Conservation (phyloP, 306 rosid genomes). For the Trichosanthes cucumerina region DNA sequence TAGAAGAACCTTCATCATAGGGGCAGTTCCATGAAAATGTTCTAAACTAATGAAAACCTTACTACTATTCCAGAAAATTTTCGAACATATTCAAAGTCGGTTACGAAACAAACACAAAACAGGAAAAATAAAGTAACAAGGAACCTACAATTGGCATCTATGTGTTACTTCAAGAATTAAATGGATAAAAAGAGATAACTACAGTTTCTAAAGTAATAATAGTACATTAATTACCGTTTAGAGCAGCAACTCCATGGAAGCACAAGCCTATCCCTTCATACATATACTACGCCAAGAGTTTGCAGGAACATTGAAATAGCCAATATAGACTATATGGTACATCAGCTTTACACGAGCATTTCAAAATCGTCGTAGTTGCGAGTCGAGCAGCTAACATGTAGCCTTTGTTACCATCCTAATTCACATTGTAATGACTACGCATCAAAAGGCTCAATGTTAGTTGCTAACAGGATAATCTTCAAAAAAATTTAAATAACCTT, state of each 20-base stretch:
- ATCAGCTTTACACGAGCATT: constrained; percentile 3
- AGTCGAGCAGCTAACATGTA: not conserved
- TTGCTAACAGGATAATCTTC: not conserved
- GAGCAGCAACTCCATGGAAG: not conserved
- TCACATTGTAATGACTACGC: not conserved
- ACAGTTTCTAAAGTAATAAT: not conserved
- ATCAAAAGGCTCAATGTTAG: constrained; percentile 5
- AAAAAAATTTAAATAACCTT: not conserved
- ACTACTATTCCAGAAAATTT: not conserved
- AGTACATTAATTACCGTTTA: not conserved
- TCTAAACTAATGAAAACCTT: not conserved
- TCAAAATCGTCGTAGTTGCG: not conserved
- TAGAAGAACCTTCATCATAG: not conserved
- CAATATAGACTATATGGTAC: not conserved
- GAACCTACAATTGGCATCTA: not conserved
- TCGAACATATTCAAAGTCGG: not conserved
- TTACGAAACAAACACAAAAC: not conserved
- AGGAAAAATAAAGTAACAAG: not conserved
- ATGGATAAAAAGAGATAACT: not conserved
- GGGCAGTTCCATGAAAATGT: not conserved
- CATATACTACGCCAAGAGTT: not conserved
- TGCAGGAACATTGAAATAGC: not conserved
- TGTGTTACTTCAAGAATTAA: not conserved
- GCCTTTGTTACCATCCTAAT: not conserved
- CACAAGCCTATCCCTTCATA: not conserved